Evolutionary conservation across 352 stramenopile genomes (phyloP).

Genomic region (Phytophthora pini): DNA sequence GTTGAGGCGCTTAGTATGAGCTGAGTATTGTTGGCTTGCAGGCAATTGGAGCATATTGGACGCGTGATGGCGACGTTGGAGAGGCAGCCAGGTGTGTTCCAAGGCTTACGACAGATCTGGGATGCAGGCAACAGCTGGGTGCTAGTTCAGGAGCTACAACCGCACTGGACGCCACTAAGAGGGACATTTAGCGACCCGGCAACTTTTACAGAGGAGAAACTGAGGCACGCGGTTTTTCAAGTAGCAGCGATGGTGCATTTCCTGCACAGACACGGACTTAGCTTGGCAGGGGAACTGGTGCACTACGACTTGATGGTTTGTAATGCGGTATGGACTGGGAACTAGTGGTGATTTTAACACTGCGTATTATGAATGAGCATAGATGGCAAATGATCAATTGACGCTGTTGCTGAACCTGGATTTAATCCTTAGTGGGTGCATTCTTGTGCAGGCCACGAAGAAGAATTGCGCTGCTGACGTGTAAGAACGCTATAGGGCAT

Average conservation of each 20-base stretch:
- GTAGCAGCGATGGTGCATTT: constrained; percentile 63
- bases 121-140: constrained; percentile 62
- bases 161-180: constrained; percentile 40
- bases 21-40: constrained; percentile 3
- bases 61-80: constrained; percentile 42
- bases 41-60: constrained; percentile 57
- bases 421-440: constrained; percentile 58
- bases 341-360: constrained; percentile 7
- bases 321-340: not conserved
- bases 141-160: constrained; percentile 57
- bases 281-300: constrained; percentile 55
- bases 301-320: constrained; percentile 59
- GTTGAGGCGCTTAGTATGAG: not conserved
- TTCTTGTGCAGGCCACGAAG: constrained; percentile 48
- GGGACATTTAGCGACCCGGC: constrained; percentile 25
- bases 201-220: constrained; percentile 48
- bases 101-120: constrained; percentile 56
- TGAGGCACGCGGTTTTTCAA: constrained; percentile 60
- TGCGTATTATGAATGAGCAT: constrained; percentile 13
- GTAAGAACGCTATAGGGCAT: constrained; percentile 31
- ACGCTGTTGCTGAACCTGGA: constrained; percentile 51
- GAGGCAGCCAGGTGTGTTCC: constrained; percentile 45
- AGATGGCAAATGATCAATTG: constrained; percentile 49
- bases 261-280: constrained; percentile 59
- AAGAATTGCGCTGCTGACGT: constrained; percentile 50